Evolutionary conservation across 169 alveolate species (phyloP).

Genomic region (Ichthyophthirius multifiliis): DNA sequence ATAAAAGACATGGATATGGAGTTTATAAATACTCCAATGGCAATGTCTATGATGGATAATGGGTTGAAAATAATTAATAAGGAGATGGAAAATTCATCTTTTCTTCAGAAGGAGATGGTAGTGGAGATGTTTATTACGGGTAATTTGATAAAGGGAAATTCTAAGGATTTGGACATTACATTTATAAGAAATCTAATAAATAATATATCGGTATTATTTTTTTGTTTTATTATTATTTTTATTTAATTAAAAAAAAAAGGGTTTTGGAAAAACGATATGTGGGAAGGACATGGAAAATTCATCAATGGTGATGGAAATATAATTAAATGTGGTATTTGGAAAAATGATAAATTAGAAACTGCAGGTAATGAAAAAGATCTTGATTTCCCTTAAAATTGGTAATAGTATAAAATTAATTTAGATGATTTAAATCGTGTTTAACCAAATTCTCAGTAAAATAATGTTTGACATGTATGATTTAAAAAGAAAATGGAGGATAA

Average conservation of each 20-base stretch:
- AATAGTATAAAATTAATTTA: no score
- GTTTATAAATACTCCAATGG: conserved; percentile 14
- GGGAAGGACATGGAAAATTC: conserved; percentile 5
- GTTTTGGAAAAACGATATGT: neutral
- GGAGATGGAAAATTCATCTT: conserved; percentile 27
- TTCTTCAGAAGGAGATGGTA: neutral
- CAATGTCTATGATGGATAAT: conserved; percentile 17
- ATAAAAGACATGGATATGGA: conserved; percentile 27
- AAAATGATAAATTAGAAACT: neutral
- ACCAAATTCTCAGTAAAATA: no score
- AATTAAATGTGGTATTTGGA: conserved; percentile 1
- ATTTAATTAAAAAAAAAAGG: neutral
- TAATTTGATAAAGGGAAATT: conserved; percentile 10
- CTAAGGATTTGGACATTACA: neutral
- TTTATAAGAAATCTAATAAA: conserved; percentile 1
- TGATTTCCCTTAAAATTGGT: no score
- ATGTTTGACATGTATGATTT: no score
- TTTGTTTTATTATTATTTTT: no score
- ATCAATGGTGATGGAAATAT: conserved; percentile 4
- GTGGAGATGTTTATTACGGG: conserved; percentile 2
- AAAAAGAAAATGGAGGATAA: no score
- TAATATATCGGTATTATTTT: neutral
- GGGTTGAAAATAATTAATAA: conserved; percentile 2
- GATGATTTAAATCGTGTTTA: no score
- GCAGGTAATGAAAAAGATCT: no score